Evolutionary conservation across 176 grass and related monocot species (phyloP), one percentile per base, ranked within the genome.

Genomic region (Elaeis guineensis): DNA sequence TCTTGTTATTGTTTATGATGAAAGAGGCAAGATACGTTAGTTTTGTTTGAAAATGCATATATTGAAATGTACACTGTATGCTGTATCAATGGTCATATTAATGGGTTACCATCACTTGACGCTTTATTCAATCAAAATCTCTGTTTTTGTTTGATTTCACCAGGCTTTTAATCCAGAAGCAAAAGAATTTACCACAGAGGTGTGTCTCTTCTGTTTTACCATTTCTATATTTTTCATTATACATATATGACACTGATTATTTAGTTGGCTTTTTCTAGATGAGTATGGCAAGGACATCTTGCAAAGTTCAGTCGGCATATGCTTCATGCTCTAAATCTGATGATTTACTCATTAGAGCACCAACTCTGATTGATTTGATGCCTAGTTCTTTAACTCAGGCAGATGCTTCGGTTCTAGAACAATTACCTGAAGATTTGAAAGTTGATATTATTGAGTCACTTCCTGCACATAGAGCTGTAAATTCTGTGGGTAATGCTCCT

Each of bases 321-420:
- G 66, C 76, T 58, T 83, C 69, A 17, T 78, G 65, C 59, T 87
- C 80, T 77, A 82, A 70, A 63, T 69, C 75, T 7, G 50, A 71
- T 72, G 75, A 74, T 67, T 74, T 60, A 49, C 50, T 53, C 26
- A 48, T 58, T 50, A 75, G 25, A 55, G 50, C 64, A 52, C 17
- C 22, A 50, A 66, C 54, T 19, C 66, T 73, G 20, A 49, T 73
- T 67, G 80, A 87, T 80, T 67, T 85, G 62, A 82, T 91, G 81
- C 92, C 87, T 65, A 59, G 60, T 66, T 82, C 92, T 77, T 69
- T 85, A 61, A 87, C 80, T 80, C 87, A 97, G 69, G 62, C 74
- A 72, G 81, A 91, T 66, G 30, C 69, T 11, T 80, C 81, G 17
- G 77, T 82, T 73, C 63, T 97, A 22, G 69, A 88, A 69, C 74